Evolutionary conservation across 345 rosid genomes (phyloP), one percentile per base, ranked within the genome.

Genomic region (Dimocarpus longan): DNA sequence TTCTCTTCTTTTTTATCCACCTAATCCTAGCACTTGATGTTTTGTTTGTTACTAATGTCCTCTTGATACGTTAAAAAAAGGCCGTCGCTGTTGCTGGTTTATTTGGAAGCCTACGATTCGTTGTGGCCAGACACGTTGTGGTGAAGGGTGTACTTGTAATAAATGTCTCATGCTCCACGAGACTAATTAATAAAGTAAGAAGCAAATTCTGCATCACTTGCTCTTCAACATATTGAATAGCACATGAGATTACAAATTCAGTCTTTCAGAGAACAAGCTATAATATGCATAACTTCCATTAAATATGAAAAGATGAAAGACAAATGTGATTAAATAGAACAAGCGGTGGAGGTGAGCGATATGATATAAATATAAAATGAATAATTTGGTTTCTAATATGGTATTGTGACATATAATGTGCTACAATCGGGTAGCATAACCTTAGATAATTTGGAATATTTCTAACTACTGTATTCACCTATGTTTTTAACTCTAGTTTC

Each of bases 1-100:
- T 62, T 32, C 13, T 9, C 7, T 67, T 22, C 2, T 54, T 43
- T 67, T 52, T 2, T 13, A 52, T 39, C 26, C 37, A 19, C 15
- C 12, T 3, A 7, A 48, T 22, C 10, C 26, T 28, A 24, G 40
- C 62, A 19, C 2, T 57, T 57, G 26, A 8, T 57, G 26, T 57
- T 44, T n/a, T 37, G 26, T 57, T 8, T n/a, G 8, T n/a, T 22
- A 39, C 46, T 78, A 26, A 74, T 19, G 43, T 68, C 12, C 40
- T 70, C 39, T 66, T 19, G 18, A 75, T 26, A 8, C 64, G 72
- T 22, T 18, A 56, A 16, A 56, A 6, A 5, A 32, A 79, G 85
- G 88, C 21, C 81, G 85, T 74, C 76, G 86, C 19, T 83, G 88
- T 76, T 86, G 86, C 85, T 64, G 4, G 50, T 79, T 79, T 76